Evolutionary conservation across 257 asterid genomes (phyloP), one percentile per base, ranked within the genome.

Genomic region (Solanum pinnatisectum): DNA sequence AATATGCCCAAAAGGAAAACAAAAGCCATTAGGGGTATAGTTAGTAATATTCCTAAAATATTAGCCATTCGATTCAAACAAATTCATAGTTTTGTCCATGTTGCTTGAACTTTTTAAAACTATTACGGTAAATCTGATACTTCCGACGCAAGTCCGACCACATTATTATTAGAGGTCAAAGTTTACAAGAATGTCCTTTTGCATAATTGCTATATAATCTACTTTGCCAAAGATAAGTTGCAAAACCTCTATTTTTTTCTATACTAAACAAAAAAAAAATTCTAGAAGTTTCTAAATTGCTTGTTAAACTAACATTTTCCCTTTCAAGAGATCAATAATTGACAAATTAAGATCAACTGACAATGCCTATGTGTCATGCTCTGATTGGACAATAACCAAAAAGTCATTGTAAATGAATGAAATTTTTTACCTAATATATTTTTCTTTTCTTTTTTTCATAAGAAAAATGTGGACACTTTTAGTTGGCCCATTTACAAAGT

Each of bases 381-480:
- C 11, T 73, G 52, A 73, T 87, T 77, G 86, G n/a, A 37, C 2
- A 14, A 30, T 18, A 87, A 49, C 14, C 36, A 49, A 33, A 63
- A 39, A 56, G 89, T 67, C 73, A 7, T 5, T 40, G 22, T 23
- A 79, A 78, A 52, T 87, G 18, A 33, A 59, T 63, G 37, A 33
- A 18, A 20, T 42, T 10, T 25, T 23, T 68, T 30, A 65, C 40
- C 65, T 42, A 85, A 81, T 30, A 77, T 39, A 12, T 4, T 39
- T 3, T 3, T 12, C 15, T 78, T 79, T 13, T 44, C 20, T 14
- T 25, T 6, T 77, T 40, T 16, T 0, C 9, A 77, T 44, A 35
- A 65, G 84, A 46, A 84, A 49, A 81, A 88, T 79, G 86, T 87
- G 90, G 90, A 87, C 77, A 87, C 56, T 84, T 90, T 7, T 73